Conservation (phyloP, 768 basidiomycete species). For the Dioszegia aurantiaca region DNA sequence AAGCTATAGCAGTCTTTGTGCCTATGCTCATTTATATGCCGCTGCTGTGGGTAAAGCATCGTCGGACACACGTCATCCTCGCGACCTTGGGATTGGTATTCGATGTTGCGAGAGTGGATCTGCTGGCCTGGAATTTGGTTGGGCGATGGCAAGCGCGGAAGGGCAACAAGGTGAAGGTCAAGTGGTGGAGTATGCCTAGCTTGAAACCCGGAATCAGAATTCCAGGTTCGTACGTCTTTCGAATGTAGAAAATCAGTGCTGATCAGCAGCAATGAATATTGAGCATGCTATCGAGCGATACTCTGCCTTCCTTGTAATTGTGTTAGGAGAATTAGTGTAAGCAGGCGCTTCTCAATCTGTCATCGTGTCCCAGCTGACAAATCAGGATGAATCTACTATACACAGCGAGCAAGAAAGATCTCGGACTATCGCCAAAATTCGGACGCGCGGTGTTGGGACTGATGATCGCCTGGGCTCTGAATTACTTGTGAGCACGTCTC, state of each 20-base stretch:
- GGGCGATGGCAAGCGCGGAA: conserved; percentile 4
- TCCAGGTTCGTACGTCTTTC: conserved; percentile 17
- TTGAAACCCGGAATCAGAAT: conserved; percentile 18
- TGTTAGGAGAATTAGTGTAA: conserved; percentile 28
- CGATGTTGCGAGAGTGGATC: conserved; percentile 22
- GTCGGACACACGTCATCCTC: conserved; percentile 26
- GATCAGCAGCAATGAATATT: conserved; percentile 47
- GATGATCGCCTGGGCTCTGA: conserved; percentile 29
- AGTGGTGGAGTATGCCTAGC: conserved; percentile 16
- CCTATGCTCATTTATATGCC: conserved; percentile 29
- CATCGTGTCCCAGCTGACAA: neutral
- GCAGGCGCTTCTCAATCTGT: neutral
- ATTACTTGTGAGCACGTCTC: no score
- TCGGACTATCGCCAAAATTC: conserved; percentile 23
- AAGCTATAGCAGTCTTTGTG: conserved; percentile 19
- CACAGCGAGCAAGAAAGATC: conserved; percentile 13
- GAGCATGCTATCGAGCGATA: conserved; percentile 52
- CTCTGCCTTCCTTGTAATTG: conserved; percentile 28
- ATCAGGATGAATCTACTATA: conserved; percentile 27
- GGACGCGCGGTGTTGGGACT: conserved; percentile 22
- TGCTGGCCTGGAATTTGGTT: conserved; percentile 16
- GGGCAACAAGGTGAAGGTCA: conserved; percentile 6
- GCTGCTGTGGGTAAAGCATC: conserved; percentile 25
- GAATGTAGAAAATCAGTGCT: neutral
- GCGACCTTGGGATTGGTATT: conserved; percentile 26